Conservation (phyloP, 805 yeast species). For the Candida oleophila region DNA sequence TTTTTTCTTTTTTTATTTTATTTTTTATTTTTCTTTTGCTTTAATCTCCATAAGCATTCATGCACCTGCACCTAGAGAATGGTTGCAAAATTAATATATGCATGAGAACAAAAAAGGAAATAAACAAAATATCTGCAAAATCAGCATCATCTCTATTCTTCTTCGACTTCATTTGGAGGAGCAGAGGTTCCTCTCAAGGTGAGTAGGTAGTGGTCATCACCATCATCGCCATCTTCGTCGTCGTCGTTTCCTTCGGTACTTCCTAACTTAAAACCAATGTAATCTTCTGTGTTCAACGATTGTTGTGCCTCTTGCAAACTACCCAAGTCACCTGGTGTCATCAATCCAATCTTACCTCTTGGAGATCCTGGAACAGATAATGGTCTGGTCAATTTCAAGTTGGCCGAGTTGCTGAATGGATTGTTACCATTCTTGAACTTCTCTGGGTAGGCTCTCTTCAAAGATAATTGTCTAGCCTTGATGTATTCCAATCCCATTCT, state of each 20-base stretch:
- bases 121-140: too few relatives aligned
- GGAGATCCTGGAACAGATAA: constrained; percentile 98
- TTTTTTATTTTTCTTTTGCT: neutral
- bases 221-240: constrained; percentile 33
- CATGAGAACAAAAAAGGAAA: neutral
- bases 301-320: constrained; percentile 87
- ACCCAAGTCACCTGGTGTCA: constrained; percentile 99
- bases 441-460: constrained; percentile 92
- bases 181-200: constrained; percentile 51
- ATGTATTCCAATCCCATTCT: constrained; percentile 96
- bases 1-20: neutral
- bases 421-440: constrained; percentile 57
- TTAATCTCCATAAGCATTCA: neutral
- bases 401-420: constrained; percentile 45
- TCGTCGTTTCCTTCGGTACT: constrained; percentile 44
- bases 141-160: too few relatives aligned
- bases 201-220: constrained; percentile 40
- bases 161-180: too few relatives aligned
- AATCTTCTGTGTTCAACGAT: constrained; percentile 70
- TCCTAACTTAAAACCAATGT: constrained; percentile 55
- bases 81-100: neutral
- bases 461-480: constrained; percentile 88
- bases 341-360: constrained; percentile 64
- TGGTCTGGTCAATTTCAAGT: constrained; percentile 82
- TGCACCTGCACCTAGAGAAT: neutral